Conservation (phyloP, 768 basidiomycete genomes). For the Boletus rex-veris region DNA sequence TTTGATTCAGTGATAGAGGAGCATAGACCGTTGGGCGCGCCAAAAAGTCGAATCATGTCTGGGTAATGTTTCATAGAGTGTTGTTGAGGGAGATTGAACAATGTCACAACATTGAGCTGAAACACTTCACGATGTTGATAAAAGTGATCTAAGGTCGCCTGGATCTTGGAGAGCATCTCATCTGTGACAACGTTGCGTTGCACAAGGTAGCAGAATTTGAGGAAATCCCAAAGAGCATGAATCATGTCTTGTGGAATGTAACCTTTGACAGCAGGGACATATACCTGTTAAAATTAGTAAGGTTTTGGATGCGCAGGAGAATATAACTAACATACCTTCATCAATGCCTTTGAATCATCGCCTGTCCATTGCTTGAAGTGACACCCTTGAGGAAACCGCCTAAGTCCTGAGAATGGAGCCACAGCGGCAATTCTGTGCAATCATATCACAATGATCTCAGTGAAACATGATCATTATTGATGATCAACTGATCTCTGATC, state of each 20-base stretch:
- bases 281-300: neutral
- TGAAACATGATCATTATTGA: too few relatives aligned
- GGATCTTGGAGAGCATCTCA: neutral
- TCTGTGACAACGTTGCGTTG: neutral
- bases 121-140: neutral
- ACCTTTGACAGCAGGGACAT: neutral
- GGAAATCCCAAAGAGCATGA: neutral
- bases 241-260: constrained; percentile 3
- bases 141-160: neutral
- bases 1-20: neutral
- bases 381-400: too few relatives aligned
- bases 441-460: too few relatives aligned
- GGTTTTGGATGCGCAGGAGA: too few relatives aligned
- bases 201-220: neutral
- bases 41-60: neutral
- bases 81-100: neutral
- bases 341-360: too few relatives aligned
- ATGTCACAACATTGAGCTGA: neutral
- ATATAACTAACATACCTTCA: too few relatives aligned
- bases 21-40: neutral
- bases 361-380: too few relatives aligned
- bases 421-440: too few relatives aligned
- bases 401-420: too few relatives aligned
- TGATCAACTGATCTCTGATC: too few relatives aligned
- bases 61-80: neutral